Evolutionary conservation across 257 asterid species (phyloP).

Genomic region (Rauvolfia tetraphylla): DNA sequence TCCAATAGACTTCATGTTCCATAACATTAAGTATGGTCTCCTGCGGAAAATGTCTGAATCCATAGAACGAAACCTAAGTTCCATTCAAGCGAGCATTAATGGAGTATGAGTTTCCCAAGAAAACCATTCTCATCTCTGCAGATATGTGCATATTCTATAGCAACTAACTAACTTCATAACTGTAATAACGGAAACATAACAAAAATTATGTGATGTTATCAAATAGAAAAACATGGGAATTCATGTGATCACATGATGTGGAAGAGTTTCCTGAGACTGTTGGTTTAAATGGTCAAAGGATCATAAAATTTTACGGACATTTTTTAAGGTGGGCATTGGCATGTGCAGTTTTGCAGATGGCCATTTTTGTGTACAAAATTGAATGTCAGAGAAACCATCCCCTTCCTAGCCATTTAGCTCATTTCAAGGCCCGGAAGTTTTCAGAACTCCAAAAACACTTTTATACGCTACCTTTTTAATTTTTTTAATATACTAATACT

Average conservation of each 20-base stretch:
- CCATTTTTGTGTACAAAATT: slow-evolving; percentile 2
- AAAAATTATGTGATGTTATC: slow-evolving; percentile 22
- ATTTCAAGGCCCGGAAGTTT: background rate
- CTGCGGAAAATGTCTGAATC: slow-evolving; percentile 22
- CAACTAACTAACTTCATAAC: slow-evolving; percentile 56
- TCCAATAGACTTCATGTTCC: slow-evolving; percentile 35
- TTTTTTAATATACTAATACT: no score
- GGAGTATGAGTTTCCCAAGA: slow-evolving; percentile 30
- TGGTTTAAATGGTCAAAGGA: slow-evolving; percentile 25
- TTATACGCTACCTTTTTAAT: no score
- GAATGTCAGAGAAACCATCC: background rate
- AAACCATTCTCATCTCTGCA: slow-evolving; percentile 2
- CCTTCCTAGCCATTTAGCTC: background rate
- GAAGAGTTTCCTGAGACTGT: slow-evolving; percentile 24
- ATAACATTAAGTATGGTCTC: slow-evolving; percentile 2
- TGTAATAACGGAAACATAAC: slow-evolving; percentile 47
- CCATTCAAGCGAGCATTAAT: slow-evolving; percentile 12
- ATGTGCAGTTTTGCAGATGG: slow-evolving; percentile 16
- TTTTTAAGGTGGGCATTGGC: background rate
- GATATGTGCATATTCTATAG: slow-evolving; percentile 14
- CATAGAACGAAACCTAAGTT: slow-evolving; percentile 30
- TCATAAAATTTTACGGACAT: background rate
- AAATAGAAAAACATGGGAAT: slow-evolving; percentile 23
- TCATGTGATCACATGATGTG: slow-evolving; percentile 52
- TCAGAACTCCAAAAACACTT: no score